Base-by-base conservation (phyloP, 148 eudicot species). In the Limonium bicolor region DNA sequence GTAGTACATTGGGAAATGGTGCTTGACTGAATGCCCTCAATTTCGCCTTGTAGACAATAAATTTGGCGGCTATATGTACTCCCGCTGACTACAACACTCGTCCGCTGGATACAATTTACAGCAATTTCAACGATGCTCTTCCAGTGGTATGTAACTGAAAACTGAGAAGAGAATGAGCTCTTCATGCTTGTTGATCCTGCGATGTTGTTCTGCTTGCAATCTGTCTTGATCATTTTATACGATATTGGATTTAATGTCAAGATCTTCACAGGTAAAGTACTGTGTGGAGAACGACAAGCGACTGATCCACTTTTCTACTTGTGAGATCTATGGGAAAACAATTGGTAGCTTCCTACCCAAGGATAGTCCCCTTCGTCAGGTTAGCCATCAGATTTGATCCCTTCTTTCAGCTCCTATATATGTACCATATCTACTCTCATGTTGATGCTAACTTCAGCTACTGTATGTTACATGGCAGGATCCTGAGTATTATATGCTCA, bases 31-130 rank as follows among this genome's bases (percentile, higher is more conserved):
- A n/a, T n/a, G n/a, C n/a, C 23, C 7, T 5, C 20, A 3, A 23
- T 36, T 27, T 13, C 4, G 10, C 20, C 6, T 7, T 62, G 49
- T 41, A 90, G 99, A 90, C 93, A 17, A 69, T 90, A 27, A 90
- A 90, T 73, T 73, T 90, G 48, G 99, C 99, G 15, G 99, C 99
- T 50, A 90, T 90, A 66, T 90, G 99, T 67, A 90, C 99, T 27
- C 99, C 95, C 10, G 97, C 95, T 22, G 95, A 90, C 62, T 90
- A 90, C 71, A 90, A 90, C 50, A 90, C 95, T 1, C 82, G 99
- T 30, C 95, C 99, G 14, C 71, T 90, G 24, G 99, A 90, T 56
- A 90, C 99, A 27, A 85, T 80, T 22, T 90, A 85, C 85, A 85
- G 99, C 77, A 90, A 90, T 48, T 90, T 90, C 85, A 80, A 84